Evolutionary conservation across 2,329 filamentous ascomycete genomes (phyloP), one percentile per base, ranked within the genome.

Genomic region (Claviceps sp.): DNA sequence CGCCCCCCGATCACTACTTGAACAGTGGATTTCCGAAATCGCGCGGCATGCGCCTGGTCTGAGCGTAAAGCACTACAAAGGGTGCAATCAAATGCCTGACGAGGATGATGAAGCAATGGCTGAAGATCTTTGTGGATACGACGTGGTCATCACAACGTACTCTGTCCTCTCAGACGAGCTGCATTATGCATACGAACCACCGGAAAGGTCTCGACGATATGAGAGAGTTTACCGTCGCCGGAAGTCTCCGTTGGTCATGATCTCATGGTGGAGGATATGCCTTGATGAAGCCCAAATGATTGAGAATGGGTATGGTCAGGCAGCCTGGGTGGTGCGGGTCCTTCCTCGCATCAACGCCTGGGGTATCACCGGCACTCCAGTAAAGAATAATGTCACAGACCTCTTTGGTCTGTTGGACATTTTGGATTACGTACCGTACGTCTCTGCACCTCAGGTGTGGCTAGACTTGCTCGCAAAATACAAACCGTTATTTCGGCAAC

Each of bases 281-380:
- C 73, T 86, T 1, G 83, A 86, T 54, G 89, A 84, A 71, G 83
- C 91, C 0, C 93, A 98, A 62, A 95, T 95, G 85, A 82, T 97
- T 43, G 91, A 97, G 64, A 91, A 81, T 57, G 89, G 89, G 38
- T 82, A 94, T 4, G 90, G 82, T 59, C 84, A 88, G 58, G 87
- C 91, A 30, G 90, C 93, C 1, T 80, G 76, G 47, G 82, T 96
- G 14, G 89, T 89, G 39, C 80, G 82, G 42, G 72, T 85, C 26
- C 84, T 98, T 55, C 89, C 91, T 45, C 79, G 93, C 30, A 69
- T 87, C 56, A 90, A 95, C 67, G 84, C 89, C 2, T 97, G 93
- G 93, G 89, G 85, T 14, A 82, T 98, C 42, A 91, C 89, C 0
- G 93, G 67, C 43, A 98, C 93, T 0, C 93, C 93, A 0, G 76